These are phyloP conservation scores for Trichoderma sp. DNA, from an alignment of 2,329 filamentous ascomycete genomes.

Conservation along the genomic window DNA sequence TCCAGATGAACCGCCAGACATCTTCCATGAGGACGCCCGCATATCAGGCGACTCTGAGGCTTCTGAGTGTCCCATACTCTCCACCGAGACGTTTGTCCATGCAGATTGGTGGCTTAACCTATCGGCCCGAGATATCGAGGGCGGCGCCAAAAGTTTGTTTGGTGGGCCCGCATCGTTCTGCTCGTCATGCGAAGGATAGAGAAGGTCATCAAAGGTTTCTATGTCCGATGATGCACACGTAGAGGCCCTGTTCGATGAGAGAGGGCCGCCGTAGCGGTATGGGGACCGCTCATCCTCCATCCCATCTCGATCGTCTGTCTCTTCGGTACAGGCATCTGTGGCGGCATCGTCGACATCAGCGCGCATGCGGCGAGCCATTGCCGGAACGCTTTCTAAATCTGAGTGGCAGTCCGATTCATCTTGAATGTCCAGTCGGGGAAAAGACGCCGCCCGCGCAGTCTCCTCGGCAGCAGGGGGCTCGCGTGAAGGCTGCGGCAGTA, in stretches of 20 bases:
- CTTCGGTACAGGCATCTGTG: constrained; percentile 38
- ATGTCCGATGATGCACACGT: constrained; percentile 41
- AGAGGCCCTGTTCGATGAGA: constrained; percentile 37
- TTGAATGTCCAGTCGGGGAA: constrained; percentile 35
- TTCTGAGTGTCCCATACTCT: constrained; percentile 46
- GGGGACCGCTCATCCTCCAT: constrained; percentile 30
- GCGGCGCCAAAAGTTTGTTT: constrained; percentile 48
- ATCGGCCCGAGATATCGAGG: constrained; percentile 41
- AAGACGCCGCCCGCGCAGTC: constrained; percentile 29
- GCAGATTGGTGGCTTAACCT: constrained; percentile 53
- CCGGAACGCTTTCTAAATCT: constrained; percentile 32
- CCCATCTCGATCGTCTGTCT: constrained; percentile 33
- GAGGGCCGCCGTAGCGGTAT: constrained; percentile 29
- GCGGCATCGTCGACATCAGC: constrained; percentile 32
- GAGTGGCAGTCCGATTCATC: constrained; percentile 41
- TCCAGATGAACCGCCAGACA: constrained; percentile 22
- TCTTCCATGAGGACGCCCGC: constrained; percentile 35
- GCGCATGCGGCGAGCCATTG: constrained; percentile 26
- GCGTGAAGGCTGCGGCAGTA: constrained; percentile 42
- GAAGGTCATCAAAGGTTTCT: constrained; percentile 29
- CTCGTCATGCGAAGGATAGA: constrained; percentile 27
- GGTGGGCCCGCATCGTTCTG: constrained; percentile 37
- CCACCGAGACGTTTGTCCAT: constrained; percentile 61
- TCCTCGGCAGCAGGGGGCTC: constrained; percentile 16
- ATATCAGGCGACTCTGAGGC: constrained; percentile 30